Conservation (phyloP, 805 yeast species). For the Sugiyamaella chiloensis region DNA sequence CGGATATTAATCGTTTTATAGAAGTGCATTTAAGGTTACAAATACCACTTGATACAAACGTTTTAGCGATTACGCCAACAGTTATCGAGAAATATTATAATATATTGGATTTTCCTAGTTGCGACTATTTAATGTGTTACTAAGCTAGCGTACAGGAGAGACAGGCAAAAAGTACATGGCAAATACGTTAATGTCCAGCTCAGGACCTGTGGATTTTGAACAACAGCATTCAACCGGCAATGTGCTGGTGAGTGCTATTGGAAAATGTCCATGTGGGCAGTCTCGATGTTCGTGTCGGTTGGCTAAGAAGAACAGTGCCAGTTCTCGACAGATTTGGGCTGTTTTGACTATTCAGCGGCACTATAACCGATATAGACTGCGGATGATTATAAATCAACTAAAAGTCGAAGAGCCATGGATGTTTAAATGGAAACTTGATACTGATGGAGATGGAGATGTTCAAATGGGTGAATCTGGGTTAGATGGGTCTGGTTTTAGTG, state of each 20-base stretch:
- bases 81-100: too few relatives aligned
- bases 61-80: too few relatives aligned
- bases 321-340: slow-evolving; percentile 4
- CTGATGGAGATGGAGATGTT: slow-evolving; percentile 8
- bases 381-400: slow-evolving; percentile 10
- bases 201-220: neutral
- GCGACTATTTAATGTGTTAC: too few relatives aligned
- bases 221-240: neutral
- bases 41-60: too few relatives aligned
- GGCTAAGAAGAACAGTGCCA: neutral
- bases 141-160: too few relatives aligned
- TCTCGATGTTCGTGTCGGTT: neutral
- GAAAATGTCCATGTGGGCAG: neutral
- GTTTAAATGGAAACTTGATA: slow-evolving; percentile 16
- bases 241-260: neutral
- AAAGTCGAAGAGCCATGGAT: slow-evolving; percentile 20
- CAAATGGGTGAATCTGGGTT: neutral
- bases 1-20: too few relatives aligned
- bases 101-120: too few relatives aligned
- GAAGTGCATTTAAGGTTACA: too few relatives aligned
- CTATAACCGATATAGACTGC: slow-evolving; percentile 17
- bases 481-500: neutral
- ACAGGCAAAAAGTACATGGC: too few relatives aligned
- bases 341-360: slow-evolving; percentile 18
- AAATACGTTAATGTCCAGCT: slow-evolving; percentile 1